Evolutionary conservation across 2,329 filamentous ascomycete genomes (phyloP).

Genomic region (Samsoniella hepiali): DNA sequence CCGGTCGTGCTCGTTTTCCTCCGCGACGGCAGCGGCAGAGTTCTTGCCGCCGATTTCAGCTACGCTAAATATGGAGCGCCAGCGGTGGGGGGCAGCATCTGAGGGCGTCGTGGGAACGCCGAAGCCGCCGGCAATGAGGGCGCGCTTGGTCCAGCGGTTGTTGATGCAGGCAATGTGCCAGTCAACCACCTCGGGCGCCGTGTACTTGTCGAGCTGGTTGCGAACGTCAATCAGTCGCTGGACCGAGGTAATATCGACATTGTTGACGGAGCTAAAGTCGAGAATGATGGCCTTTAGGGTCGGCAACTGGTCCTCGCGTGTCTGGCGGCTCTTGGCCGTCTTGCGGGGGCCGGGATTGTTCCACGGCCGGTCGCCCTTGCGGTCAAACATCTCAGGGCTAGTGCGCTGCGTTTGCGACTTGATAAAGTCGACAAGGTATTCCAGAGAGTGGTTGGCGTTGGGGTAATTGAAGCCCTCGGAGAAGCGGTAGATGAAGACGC

Average conservation of each 20-base stretch:
- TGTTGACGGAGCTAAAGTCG: slow-evolving; percentile 91
- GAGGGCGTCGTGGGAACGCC: slow-evolving; percentile 65
- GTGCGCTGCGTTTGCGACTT: slow-evolving; percentile 73
- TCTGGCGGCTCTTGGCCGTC: slow-evolving; percentile 41
- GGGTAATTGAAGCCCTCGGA: slow-evolving; percentile 55
- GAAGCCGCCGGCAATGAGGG: slow-evolving; percentile 82
- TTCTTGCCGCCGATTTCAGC: slow-evolving; percentile 74
- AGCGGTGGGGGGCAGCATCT: slow-evolving; percentile 56
- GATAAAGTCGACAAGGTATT: slow-evolving; percentile 55
- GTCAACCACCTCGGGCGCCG: slow-evolving; percentile 76
- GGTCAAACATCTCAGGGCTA: slow-evolving; percentile 61
- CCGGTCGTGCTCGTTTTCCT: slow-evolving; percentile 57
- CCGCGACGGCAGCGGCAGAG: slow-evolving; percentile 67
- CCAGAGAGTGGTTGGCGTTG: slow-evolving; percentile 50
- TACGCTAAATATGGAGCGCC: slow-evolving; percentile 95
- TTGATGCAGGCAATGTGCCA: slow-evolving; percentile 96
- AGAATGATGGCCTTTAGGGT: slow-evolving; percentile 86
- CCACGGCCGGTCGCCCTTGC: slow-evolving; percentile 81
- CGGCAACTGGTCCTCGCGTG: slow-evolving; percentile 48
- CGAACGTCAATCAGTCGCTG: slow-evolving; percentile 92
- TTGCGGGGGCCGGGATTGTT: slow-evolving; percentile 76
- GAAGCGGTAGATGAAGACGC: slow-evolving; percentile 55
- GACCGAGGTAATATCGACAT: slow-evolving; percentile 88
- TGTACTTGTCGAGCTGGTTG: slow-evolving; percentile 86
- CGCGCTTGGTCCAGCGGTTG: slow-evolving; percentile 92